Evolutionary conservation across 768 basidiomycete species (phyloP).

Genomic region (Rhodotorula paludigena): DNA sequence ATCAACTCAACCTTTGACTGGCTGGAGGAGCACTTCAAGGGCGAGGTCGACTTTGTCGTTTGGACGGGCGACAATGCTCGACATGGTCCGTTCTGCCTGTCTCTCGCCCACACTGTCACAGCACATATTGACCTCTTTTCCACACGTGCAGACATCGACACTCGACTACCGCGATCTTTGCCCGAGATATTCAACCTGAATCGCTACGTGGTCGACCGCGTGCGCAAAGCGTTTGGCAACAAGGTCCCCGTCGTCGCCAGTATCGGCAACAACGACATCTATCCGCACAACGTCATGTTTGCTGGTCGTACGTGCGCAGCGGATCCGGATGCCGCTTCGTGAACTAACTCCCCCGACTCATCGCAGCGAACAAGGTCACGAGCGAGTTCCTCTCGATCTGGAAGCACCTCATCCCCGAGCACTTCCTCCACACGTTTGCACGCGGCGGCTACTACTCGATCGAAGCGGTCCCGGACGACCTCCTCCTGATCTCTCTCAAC

Average conservation of each 20-base stretch:
- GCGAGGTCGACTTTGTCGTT: conserved; percentile 83
- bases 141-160: conserved; percentile 64
- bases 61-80: conserved; percentile 57
- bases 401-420: conserved; percentile 65
- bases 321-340: too few relatives aligned
- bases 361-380: conserved; percentile 34
- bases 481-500: conserved; percentile 76
- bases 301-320: neutral
- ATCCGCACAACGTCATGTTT: neutral
- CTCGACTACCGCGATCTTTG: conserved; percentile 69
- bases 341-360: neutral
- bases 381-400: conserved; percentile 59
- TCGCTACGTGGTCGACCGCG: conserved; percentile 59
- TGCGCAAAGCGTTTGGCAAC: conserved; percentile 66
- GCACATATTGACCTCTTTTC: too few relatives aligned
- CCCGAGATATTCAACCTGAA: conserved; percentile 75
- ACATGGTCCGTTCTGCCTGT: conserved; percentile 6
- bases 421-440: conserved; percentile 68
- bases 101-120: neutral
- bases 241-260: conserved; percentile 73
- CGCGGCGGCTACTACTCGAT: conserved; percentile 77
- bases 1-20: conserved; percentile 76
- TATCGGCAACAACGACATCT: conserved; percentile 51
- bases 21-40: conserved; percentile 70
- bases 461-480: conserved; percentile 52